Evolutionary conservation across 768 basidiomycete species (phyloP), one percentile per base, ranked within the genome.

Genomic region (Calocybe indica): DNA sequence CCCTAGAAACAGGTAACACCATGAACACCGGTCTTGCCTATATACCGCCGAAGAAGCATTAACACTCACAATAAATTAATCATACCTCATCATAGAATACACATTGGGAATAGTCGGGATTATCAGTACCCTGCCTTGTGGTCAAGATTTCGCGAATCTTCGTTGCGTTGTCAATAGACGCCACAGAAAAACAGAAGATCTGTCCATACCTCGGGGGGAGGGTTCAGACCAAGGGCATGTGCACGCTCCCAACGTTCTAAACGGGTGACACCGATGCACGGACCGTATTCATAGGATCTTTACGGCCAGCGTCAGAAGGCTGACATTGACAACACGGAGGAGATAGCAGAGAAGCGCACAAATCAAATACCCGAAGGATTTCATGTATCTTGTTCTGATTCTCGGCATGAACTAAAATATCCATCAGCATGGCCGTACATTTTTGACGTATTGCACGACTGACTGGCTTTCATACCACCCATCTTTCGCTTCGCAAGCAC

Each of bases 161-260:
- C n/a, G 14, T 11, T 34, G 30, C 7, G 11, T 15, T 30, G 45
- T 44, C 11, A 46, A 43, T 9, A 33, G 12, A n/a, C 28, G 22
- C 2, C 5, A 47, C 33, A 7, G 10, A 31, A 42, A 5, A n/a
- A 11, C 10, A 12, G n/a, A 15, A 51, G 9, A 43, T 45, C 12
- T 45, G 14, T 35, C 46, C 79, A 48, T 55, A 87, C 92, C 73
- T 92, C 88, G 11, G 59, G 52, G 3, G 92, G 92, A 10, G 93
- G 94, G 40, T 83, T 73, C 13, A 96, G 68, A 2, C 91, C 91
- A 39, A 94, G 71, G 7, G 75, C 73, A 28, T 82, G 62, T 0
- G 94, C 94, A 42, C 93, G 75, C 58, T 93, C 79, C 91, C 92
- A 97, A 35, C 94, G 74, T 52, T 93, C 82, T 10, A 95, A 66